A percentile compares a stretch with the other conserved stretches of the same genome.
Conservation (phyloP, 2,329 filamentous ascomycete genomes). For the Dryadomyces sulphureus region DNA sequence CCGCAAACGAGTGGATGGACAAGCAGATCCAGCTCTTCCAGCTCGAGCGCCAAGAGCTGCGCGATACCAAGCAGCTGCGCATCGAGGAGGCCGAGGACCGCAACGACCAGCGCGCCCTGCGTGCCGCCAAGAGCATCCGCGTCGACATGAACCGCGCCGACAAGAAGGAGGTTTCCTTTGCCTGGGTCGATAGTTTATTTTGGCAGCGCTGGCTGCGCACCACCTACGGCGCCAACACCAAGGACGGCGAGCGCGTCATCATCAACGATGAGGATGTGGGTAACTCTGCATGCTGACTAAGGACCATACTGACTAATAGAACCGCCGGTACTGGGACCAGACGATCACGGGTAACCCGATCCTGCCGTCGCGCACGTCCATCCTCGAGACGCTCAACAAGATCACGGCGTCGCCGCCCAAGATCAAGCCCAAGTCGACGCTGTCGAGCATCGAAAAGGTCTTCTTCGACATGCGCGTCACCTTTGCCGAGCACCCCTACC, state of each 20-base stretch:
- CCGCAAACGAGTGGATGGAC: conserved; percentile 95
- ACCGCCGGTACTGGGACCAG: conserved; percentile 86
- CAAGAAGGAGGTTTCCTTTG: conserved; percentile 82
- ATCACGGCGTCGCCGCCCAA: conserved; percentile 53
- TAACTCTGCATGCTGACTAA: conserved; percentile 14
- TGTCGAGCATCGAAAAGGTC: conserved; percentile 54
- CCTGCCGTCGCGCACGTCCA: conserved; percentile 74
- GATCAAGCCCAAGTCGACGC: conserved; percentile 66
- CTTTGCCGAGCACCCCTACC: conserved; percentile 43
- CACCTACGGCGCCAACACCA: conserved; percentile 86
- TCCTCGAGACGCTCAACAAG: conserved; percentile 71
- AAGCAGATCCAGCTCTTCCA: conserved; percentile 87
- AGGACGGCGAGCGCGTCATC: conserved; percentile 78
- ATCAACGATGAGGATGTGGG: conserved; percentile 96
- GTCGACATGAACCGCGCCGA: conserved; percentile 83
- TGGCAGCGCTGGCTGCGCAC: conserved; percentile 95
- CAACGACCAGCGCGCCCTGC: conserved; percentile 72
- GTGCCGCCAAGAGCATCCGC: conserved; percentile 76
- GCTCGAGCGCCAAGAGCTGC: conserved; percentile 79
- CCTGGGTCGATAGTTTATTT: conserved; percentile 93
- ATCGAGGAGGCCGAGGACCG: conserved; percentile 95
- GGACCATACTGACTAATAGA: conserved; percentile 49
- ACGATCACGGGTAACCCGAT: conserved; percentile 84
- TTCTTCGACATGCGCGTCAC: conserved; percentile 50
- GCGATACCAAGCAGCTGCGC: conserved; percentile 85